phyloP scores from a whole-genome alignment of 2,329 filamentous ascomycete species.

The Pyricularia sp. region DNA sequence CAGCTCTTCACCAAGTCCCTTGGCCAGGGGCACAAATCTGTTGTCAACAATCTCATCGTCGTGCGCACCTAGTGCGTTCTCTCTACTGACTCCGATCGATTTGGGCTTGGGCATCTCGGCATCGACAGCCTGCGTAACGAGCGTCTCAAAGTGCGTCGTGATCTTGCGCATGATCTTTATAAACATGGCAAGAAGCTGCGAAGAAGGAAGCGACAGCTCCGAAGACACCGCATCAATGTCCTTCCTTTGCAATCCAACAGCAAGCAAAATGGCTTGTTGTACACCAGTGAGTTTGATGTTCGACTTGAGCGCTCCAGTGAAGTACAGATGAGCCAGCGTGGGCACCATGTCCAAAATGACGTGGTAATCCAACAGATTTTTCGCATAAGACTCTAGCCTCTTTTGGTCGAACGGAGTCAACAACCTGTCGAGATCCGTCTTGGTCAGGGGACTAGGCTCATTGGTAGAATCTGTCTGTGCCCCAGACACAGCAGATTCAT shows the following conservation, averaged over 20 bases:
- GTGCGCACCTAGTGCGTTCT: conserved; percentile 53
- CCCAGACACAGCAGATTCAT: conserved; percentile 71
- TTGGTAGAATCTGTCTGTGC: conserved; percentile 44
- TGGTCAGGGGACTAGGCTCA: conserved; percentile 49
- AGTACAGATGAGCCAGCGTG: conserved; percentile 72
- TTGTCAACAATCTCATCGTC: conserved; percentile 59
- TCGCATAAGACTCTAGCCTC: conserved; percentile 87
- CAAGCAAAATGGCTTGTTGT: conserved; percentile 81
- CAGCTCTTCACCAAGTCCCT: conserved; percentile 69
- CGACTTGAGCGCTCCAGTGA: conserved; percentile 62
- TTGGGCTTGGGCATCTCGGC: conserved; percentile 52
- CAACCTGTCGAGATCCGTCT: conserved; percentile 64
- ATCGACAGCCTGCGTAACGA: conserved; percentile 67
- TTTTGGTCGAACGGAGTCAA: conserved; percentile 93
- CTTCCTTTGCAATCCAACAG: conserved; percentile 84
- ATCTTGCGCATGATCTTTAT: conserved; percentile 92
- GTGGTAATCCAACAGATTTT: conserved; percentile 96
- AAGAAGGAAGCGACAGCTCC: conserved; percentile 64
- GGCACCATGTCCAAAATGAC: conserved; percentile 92
- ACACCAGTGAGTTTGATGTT: conserved; percentile 65
- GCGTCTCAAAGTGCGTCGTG: conserved; percentile 62
- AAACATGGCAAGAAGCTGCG: conserved; percentile 90
- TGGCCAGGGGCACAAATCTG: conserved; percentile 61
- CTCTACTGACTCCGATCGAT: conserved; percentile 47
- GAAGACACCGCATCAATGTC: conserved; percentile 70